Evolutionary conservation across 2,329 filamentous ascomycete species (phyloP).

Genomic region (Xylaria multiplex): DNA sequence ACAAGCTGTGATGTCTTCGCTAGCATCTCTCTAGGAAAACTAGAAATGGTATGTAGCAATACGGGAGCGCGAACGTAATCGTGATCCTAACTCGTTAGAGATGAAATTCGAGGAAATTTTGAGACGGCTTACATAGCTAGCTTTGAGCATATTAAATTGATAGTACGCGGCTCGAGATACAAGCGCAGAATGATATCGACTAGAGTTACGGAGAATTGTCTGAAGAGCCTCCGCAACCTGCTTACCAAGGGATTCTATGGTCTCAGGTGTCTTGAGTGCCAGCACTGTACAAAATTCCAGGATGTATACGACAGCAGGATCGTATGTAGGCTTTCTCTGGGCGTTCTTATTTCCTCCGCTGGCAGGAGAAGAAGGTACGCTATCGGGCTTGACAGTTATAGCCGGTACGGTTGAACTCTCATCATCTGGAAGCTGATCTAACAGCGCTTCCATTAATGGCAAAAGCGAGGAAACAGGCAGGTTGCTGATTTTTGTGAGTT

Average conservation of each 20-base stretch:
- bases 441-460: slow-evolving; percentile 75
- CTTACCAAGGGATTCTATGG: slow-evolving; percentile 78
- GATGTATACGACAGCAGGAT: slow-evolving; percentile 88
- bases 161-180: slow-evolving; percentile 89
- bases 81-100: slow-evolving; percentile 70
- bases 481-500: slow-evolving; percentile 56
- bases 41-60: slow-evolving; percentile 89
- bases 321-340: slow-evolving; percentile 73
- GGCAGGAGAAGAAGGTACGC: slow-evolving; percentile 69
- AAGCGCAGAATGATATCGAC: slow-evolving; percentile 82
- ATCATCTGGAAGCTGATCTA: slow-evolving; percentile 88
- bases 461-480: slow-evolving; percentile 69
- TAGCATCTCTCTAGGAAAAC: slow-evolving; percentile 80
- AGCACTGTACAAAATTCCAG: slow-evolving; percentile 89
- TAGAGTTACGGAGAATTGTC: slow-evolving; percentile 80
- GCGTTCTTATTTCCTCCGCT: slow-evolving; percentile 69
- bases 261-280: slow-evolving; percentile 78
- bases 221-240: slow-evolving; percentile 83
- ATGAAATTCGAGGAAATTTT: neutral
- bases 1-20: slow-evolving; percentile 80
- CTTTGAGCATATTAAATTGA: slow-evolving; percentile 80
- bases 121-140: slow-evolving; percentile 78
- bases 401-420: slow-evolving; percentile 74
- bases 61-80: slow-evolving; percentile 93
- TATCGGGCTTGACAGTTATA: slow-evolving; percentile 90